Percentiles rank a stretch among this genome's conserved stretches.
phyloP scores from a whole-genome alignment of 2,329 filamentous ascomycete genomes.

The Aspergillus ochraceus region DNA sequence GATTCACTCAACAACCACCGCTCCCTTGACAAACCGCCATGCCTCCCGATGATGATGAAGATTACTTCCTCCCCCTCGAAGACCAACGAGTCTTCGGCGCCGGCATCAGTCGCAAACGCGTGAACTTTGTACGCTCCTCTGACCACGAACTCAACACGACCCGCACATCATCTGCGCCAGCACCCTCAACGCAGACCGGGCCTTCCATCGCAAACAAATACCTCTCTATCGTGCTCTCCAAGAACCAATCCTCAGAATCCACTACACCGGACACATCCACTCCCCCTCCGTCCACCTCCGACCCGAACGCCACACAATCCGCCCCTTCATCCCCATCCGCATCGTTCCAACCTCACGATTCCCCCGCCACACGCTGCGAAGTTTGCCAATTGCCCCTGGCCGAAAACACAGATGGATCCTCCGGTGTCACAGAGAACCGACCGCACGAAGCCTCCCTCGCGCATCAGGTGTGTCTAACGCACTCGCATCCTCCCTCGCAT shows the following conservation, averaged over 20 bases:
- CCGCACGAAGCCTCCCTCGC: slow-evolving; percentile 54
- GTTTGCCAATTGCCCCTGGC: slow-evolving; percentile 61
- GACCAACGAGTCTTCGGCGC: slow-evolving; percentile 63
- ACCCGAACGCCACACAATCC: slow-evolving; percentile 2
- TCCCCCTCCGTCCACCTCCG: background rate
- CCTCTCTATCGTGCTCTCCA: slow-evolving; percentile 48
- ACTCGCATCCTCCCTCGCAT: slow-evolving; percentile 58
- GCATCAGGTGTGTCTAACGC: slow-evolving; percentile 58
- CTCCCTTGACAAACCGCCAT: background rate
- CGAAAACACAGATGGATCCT: background rate
- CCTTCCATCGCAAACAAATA: slow-evolving; percentile 42
- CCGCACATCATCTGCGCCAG: slow-evolving; percentile 25
- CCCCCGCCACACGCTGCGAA: slow-evolving; percentile 43
- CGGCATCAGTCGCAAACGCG: slow-evolving; percentile 61
- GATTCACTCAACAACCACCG: background rate
- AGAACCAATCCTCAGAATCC: slow-evolving; percentile 3
- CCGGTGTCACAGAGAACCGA: background rate
- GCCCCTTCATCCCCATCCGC: slow-evolving; percentile 13
- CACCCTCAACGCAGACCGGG: slow-evolving; percentile 20
- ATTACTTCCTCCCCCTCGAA: slow-evolving; percentile 58
- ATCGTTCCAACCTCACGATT: background rate
- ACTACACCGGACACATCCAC: background rate
- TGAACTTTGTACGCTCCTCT: slow-evolving; percentile 60
- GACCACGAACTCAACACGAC: slow-evolving; percentile 36
- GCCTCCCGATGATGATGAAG: slow-evolving; percentile 40